phyloP scores from a whole-genome alignment of 345 rosid species.

The Dimocarpus longan region DNA sequence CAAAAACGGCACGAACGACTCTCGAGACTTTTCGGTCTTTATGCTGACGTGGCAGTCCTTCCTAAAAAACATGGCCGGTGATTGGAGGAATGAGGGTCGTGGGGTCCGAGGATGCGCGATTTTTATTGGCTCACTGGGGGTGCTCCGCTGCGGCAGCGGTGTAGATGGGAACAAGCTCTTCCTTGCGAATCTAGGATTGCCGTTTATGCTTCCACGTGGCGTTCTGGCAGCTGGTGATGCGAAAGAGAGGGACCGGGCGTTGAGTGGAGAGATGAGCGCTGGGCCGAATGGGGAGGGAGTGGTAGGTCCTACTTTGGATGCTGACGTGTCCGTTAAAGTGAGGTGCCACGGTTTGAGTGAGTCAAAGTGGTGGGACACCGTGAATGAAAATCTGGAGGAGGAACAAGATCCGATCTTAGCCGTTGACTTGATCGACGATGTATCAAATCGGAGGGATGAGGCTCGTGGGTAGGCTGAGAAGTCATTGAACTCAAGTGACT shows the following conservation, averaged over 20 bases:
- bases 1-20: constrained; percentile 72
- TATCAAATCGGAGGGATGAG: constrained; percentile 77
- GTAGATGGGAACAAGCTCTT: constrained; percentile 74
- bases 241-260: constrained; percentile 70
- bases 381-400: constrained; percentile 91
- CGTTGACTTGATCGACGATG: constrained; percentile 58
- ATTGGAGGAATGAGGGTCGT: constrained; percentile 84
- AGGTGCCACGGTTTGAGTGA: constrained; percentile 95
- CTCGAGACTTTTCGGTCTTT: constrained; percentile 63
- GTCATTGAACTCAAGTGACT: constrained; percentile 61
- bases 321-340: constrained; percentile 62
- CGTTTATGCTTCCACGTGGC: constrained; percentile 44
- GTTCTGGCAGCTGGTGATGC: constrained; percentile 79
- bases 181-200: constrained; percentile 27
- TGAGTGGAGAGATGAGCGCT: constrained; percentile 64
- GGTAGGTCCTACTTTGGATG: constrained; percentile 51
- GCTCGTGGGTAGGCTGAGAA: constrained; percentile 64
- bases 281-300: constrained; percentile 47
- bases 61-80: constrained; percentile 82
- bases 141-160: constrained; percentile 72
- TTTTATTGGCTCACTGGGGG: constrained; percentile 21
- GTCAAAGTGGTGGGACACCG: constrained; percentile 83
- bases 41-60: constrained; percentile 60
- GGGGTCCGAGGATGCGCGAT: constrained; percentile 52
- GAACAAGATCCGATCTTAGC: constrained; percentile 77